Evolutionary conservation across 352 stramenopile species (phyloP), one percentile per base, ranked within the genome.

Genomic region (Globisporangium okanoganense): DNA sequence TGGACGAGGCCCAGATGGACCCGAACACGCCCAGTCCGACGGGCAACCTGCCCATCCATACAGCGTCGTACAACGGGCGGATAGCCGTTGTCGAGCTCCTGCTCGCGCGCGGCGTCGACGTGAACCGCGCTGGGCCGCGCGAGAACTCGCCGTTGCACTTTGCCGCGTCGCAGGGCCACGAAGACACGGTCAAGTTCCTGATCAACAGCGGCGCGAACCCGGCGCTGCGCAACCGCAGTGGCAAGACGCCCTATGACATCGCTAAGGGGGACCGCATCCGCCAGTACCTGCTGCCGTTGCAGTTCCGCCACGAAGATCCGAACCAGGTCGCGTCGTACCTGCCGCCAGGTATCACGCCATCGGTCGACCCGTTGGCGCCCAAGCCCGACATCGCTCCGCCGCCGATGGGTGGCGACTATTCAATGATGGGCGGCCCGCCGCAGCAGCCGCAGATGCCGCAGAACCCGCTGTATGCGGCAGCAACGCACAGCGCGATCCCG

Each of bases 291-390:
- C 66, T 96, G 55, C 88, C 86, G 45, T 75, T 96, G 52, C 87
- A 95, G 71, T 95, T 96, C 62, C 84, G 82, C 43, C 85, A 95
- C 62, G 88, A 95, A 74, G 84, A 94, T 57, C 85, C 81, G 18
- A 62, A 62, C 1, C 67, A 91, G 50, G 80, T 78, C 5, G 76
- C 72, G 20, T 65, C 84, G 29, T 78, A 82, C 61, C 40, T 92
- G 31, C 84, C 84, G 9, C 81, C 86, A 5, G 86, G 84, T n/a
- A 84, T 95, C 55, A 92, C 79, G 14, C 83, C 83, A 20, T 87
- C 78, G 0, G 61, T 85, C n/a, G 79, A 92, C 38, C 82, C 84
- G 20, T 67, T 84, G 62, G 82, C 79, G 5, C 82, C 79, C 13
- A 72, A 74, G 60, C 75, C 79, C 0, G 79, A 78, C 33, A 87